Percentiles rank a stretch among this genome's conserved stretches.
Conservation (phyloP, 2,329 filamentous ascomycete species). For the Cordyceps fumosorosea region DNA sequence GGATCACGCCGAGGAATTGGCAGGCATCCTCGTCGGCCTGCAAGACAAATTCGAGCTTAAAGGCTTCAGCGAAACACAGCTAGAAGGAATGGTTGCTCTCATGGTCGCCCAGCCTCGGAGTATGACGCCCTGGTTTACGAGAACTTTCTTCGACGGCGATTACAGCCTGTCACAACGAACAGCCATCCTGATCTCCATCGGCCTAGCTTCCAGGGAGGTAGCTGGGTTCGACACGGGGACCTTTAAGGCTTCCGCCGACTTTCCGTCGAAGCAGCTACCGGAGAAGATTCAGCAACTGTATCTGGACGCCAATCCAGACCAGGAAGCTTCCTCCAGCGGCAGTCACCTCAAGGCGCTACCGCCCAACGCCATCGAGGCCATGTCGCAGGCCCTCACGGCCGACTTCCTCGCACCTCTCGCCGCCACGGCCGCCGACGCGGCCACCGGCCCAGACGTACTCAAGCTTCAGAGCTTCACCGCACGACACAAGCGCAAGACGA, state of each 20-base stretch:
- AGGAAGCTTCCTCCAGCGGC: conserved; percentile 22
- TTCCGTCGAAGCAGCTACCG: conserved; percentile 77
- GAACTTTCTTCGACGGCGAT: conserved; percentile 85
- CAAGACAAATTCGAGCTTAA: conserved; percentile 81
- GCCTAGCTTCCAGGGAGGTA: conserved; percentile 75
- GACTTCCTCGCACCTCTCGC: conserved; percentile 77
- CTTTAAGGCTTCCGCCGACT: conserved; percentile 46
- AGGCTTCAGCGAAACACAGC: conserved; percentile 65
- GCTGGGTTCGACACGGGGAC: conserved; percentile 64
- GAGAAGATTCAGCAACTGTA: conserved; percentile 68
- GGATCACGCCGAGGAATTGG: conserved; percentile 77
- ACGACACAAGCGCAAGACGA: conserved; percentile 28
- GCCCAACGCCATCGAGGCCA: conserved; percentile 56
- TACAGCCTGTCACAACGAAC: conserved; percentile 82
- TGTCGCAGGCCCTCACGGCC: conserved; percentile 62
- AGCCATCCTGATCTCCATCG: conserved; percentile 73
- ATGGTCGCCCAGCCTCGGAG: conserved; percentile 67
- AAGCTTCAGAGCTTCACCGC: conserved; percentile 88
- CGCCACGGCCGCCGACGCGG: conserved; percentile 69
- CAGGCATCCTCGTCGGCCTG: conserved; percentile 67
- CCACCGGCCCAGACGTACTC: conserved; percentile 72
- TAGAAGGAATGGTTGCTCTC: conserved; percentile 77
- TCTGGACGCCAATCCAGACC: conserved; percentile 28
- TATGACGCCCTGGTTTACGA: conserved; percentile 79
- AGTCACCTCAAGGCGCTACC: conserved; percentile 43